Evolutionary conservation across 1,139 yeast species (phyloP), one percentile per base, ranked within the genome.

Genomic region (Candida glucosophila): DNA sequence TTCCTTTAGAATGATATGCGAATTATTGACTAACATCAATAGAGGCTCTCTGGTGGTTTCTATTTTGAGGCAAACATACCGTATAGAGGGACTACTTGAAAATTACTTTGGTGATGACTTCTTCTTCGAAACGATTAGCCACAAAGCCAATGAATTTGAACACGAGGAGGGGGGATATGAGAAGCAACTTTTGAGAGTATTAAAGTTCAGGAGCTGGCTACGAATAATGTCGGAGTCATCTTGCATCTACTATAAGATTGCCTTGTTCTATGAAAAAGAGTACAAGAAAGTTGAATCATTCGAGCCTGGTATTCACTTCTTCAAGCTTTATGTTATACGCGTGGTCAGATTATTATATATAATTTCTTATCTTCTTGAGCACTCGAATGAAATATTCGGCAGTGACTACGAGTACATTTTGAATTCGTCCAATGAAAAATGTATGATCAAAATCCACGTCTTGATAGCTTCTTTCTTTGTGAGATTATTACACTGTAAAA

Each of bases 271-370:
- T 36, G 71, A 64, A 32, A 46, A 49, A 22, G 52, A 52, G 27
- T 47, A 51, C 22, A 49, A 49, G 22, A 45, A 45, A 18, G 45
- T 54, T 11, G 43, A 51, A 17, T 52, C 63, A 3, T 53, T 59
- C 47, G 50, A 46, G 26, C 61, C 69, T 0, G 70, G 67, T 2
- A 55, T 61, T 12, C 70, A 62, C 33, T 43, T 64, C 8, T 64
- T 61, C 40, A 64, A 63, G 33, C 60, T 63, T 14, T 62, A 58
- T 37, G 51, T 58, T 27, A 58, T 59, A 31, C 52, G 62, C 37
- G 68, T 62, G 25, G 56, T 62, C 10, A 70, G 63, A 35, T 46
- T 63, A 34, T 62, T 62, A 12, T 64, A 59, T 36, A 60, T 64
- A 22, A 62, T 63, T 61, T 55, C 67, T 5, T 61, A 57, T 38